Evolutionary conservation across 257 asterid species (phyloP).

Genomic region (Schizonepeta tenuifolia): DNA sequence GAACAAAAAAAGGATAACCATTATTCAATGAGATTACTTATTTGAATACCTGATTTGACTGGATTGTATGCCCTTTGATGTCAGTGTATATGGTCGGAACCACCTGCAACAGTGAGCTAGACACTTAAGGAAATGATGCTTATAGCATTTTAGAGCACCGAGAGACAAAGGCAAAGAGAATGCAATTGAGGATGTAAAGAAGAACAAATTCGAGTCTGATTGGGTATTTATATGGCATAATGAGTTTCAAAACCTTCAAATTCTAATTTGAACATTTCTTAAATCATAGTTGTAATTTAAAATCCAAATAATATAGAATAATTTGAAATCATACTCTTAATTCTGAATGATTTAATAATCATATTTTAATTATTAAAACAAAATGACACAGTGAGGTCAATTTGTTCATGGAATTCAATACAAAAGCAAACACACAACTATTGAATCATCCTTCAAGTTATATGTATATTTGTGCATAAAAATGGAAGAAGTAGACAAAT

Average conservation of each 20-base stretch:
- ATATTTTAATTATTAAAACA: not conserved
- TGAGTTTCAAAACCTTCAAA: not conserved
- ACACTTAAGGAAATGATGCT: constrained; percentile 10
- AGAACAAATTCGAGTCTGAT: not conserved
- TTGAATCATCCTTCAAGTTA: not conserved
- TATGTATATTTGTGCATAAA: not conserved
- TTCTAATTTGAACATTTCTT: not conserved
- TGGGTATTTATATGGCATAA: not conserved
- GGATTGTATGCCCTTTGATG: constrained; percentile 69
- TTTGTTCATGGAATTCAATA: not conserved
- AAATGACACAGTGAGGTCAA: not conserved
- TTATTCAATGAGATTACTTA: constrained; percentile 17
- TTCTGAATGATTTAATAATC: not conserved
- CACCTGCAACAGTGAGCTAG: constrained; percentile 66
- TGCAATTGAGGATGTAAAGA: not conserved
- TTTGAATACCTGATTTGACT: constrained; percentile 86
- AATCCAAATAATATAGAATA: not conserved
- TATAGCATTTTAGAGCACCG: constrained; percentile 8
- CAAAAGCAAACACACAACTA: not conserved
- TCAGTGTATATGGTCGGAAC: constrained; percentile 87
- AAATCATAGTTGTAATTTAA: not conserved
- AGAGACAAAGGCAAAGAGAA: not conserved
- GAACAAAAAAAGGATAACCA: not conserved
- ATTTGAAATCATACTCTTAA: not conserved
- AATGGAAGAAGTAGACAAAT: not conserved